Evolutionary conservation across 2,329 filamentous ascomycete genomes (phyloP), one percentile per base, ranked within the genome.

Genomic region (Clonostachys byssicola): DNA sequence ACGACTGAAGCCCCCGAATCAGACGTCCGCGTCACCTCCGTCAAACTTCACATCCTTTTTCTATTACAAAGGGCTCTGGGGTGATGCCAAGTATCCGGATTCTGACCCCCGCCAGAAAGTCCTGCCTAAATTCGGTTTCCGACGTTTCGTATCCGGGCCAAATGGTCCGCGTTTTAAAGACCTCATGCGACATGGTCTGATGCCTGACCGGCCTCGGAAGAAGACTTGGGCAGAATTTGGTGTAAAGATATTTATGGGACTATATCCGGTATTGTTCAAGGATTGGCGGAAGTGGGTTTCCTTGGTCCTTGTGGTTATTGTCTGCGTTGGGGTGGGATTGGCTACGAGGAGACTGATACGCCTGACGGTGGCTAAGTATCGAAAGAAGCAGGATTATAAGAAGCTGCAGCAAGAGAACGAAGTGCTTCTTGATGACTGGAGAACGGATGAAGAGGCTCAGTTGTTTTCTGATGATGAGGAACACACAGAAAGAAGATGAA

Each of bases 251-350:
- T 62, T 56, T 40, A 64, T 67, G 59, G n/a, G 43, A 0, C 50
- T 56, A 34, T 67, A 67, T 42, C 64, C 63, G 3, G 66, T 60
- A 16, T 65, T 60, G 7, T 35, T 67, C 5, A 56, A 51, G 34
- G 64, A 63, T 1, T 66, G 63, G 64, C 60, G 63, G 36, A 34
- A 45, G 4, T 67, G 63, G 63, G 49, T 61, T 8, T 58, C 55
- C 0, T 16, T 57, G 1, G 56, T 49, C 0, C 34, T 56, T 9
- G 2, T 54, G 5, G 43, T 34, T 4, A 12, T 40, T 6, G 4
- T 40, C 6, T 14, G 20, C 13, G 12, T 16, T 12, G 42, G 18
- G 20, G 38, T 16, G 20, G 33, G 9, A 38, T 5, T 12, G 17
- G 17, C 3, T 48, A 48, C 38, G 23, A 44, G 12, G 41, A 17